phyloP scores from a whole-genome alignment of 2,329 filamentous ascomycete species.

The Ascochyta viciae-villosae region DNA sequence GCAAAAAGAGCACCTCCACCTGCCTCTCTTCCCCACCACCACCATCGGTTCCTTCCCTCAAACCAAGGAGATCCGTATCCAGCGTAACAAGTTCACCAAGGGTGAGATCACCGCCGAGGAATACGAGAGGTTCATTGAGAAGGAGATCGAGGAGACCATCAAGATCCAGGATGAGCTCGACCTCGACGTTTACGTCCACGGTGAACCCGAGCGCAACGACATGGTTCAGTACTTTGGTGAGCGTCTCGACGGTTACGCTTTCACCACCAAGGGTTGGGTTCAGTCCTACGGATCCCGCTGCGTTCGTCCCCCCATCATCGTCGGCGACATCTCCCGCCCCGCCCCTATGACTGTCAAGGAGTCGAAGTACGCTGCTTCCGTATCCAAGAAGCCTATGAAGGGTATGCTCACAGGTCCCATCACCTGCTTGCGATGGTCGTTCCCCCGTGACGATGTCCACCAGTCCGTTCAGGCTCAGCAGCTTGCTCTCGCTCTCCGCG shows the following conservation, averaged over 20 bases:
- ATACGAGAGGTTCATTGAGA: conserved; percentile 99
- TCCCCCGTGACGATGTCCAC: conserved; percentile 99
- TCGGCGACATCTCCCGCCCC: conserved; percentile 97
- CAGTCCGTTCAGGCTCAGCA: conserved; percentile 99
- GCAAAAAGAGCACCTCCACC: conserved; percentile 91
- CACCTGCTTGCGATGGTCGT: conserved; percentile 98
- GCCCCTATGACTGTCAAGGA: conserved; percentile 99
- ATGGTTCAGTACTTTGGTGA: conserved; percentile 99
- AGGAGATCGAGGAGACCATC: conserved; percentile 95
- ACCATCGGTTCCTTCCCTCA: conserved; percentile 99
- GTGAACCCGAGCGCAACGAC: conserved; percentile 99
- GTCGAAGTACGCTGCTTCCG: conserved; percentile 95
- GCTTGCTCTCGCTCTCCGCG: conserved; percentile 95
- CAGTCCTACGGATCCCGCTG: conserved; percentile 98
- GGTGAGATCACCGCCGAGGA: conserved; percentile 88
- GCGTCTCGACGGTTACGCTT: conserved; percentile 93
- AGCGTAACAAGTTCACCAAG: conserved; percentile 99
- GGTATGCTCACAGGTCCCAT: conserved; percentile 99
- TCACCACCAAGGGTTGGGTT: conserved; percentile 99
- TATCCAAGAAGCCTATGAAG: conserved; percentile 99
- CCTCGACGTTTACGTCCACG: conserved; percentile 96
- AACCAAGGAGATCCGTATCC: conserved; percentile 96
- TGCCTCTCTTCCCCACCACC: conserved; percentile 97
- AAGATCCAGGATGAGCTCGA: conserved; percentile 98
- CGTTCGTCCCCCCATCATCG: conserved; percentile 96